Conservation (phyloP, 1,139 yeast genomes). For the Magnusiomyces tetraspermus region DNA sequence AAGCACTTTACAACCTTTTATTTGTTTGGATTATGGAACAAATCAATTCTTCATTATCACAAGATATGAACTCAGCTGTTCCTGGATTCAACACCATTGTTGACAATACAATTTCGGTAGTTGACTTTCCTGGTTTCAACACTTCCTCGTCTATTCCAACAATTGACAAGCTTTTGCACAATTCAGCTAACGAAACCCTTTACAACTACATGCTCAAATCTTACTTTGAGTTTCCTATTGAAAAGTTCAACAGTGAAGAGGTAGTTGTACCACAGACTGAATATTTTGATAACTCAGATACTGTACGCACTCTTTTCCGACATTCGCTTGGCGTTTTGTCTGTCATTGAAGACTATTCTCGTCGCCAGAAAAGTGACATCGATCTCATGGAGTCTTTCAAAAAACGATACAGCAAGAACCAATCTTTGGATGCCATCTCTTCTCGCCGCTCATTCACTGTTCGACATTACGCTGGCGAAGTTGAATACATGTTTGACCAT, state of each 20-base stretch:
- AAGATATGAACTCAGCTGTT: constrained; percentile 18
- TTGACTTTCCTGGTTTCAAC: constrained; percentile 38
- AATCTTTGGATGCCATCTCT: constrained; percentile 26
- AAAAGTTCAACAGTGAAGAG: constrained; percentile 34
- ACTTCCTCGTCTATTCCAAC: constrained; percentile 31
- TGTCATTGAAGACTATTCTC: constrained; percentile 34
- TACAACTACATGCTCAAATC: constrained; percentile 33
- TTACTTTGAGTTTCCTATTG: constrained; percentile 33
- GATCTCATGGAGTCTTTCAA: constrained; percentile 29
- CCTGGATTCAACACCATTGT: constrained; percentile 27
- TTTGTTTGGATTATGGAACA: constrained; percentile 36
- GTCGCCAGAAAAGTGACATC: constrained; percentile 31
- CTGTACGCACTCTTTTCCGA: constrained; percentile 31
- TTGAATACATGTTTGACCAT: constrained; percentile 29
- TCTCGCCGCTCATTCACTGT: constrained; percentile 30
- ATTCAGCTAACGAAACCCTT: constrained; percentile 36
- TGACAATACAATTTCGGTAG: constrained; percentile 32
- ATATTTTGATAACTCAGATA: constrained; percentile 36
- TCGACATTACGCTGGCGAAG: constrained; percentile 37
- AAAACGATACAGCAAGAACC: constrained; percentile 30
- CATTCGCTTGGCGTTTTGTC: constrained; percentile 33
- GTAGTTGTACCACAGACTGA: constrained; percentile 33
- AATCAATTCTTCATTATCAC: constrained; percentile 31
- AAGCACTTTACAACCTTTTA: constrained; percentile 35
- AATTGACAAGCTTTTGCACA: constrained; percentile 34